Conservation (phyloP, 2,329 filamentous ascomycete genomes). For the Penicillium sp. region DNA sequence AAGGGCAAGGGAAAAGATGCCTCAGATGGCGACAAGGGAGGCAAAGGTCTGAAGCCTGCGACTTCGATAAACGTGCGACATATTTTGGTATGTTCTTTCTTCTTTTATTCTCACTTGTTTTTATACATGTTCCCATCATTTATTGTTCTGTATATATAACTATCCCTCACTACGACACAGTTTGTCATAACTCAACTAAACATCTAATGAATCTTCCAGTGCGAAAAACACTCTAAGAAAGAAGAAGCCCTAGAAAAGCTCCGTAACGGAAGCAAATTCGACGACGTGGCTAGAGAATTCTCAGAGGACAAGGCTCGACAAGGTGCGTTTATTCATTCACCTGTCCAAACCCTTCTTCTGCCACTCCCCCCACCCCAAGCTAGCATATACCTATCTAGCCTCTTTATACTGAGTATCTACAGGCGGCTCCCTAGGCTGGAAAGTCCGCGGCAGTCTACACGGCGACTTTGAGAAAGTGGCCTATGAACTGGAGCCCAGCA, state of each 20-base stretch:
- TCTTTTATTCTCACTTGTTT: background rate
- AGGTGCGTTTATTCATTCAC: conserved; percentile 29
- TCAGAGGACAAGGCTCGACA: conserved; percentile 64
- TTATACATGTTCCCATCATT: conserved; percentile 6
- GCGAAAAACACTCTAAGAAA: conserved; percentile 63
- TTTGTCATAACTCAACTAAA: background rate
- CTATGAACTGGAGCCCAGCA: conserved; percentile 59
- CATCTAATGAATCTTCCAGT: conserved; percentile 31
- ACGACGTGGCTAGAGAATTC: conserved; percentile 61
- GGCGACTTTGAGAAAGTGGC: conserved; percentile 59
- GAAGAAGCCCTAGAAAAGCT: conserved; percentile 62
- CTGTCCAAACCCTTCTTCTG: background rate
- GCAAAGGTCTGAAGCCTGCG: conserved; percentile 51
- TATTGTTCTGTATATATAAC: conserved; percentile 2
- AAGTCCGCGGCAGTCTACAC: conserved; percentile 54
- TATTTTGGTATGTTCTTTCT: conserved; percentile 49
- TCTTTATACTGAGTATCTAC: background rate
- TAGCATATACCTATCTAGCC: too few species aligned
- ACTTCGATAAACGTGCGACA: conserved; percentile 63
- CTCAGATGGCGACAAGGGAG: conserved; percentile 32
- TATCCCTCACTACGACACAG: background rate
- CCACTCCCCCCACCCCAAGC: too few species aligned
- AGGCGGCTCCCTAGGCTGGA: conserved; percentile 63
- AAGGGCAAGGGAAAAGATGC: conserved; percentile 40
- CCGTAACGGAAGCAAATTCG: conserved; percentile 58